Evolutionary conservation across 129 eudicot genomes (phyloP), one percentile per base, ranked within the genome.

Genomic region (Flaveria brownii): DNA sequence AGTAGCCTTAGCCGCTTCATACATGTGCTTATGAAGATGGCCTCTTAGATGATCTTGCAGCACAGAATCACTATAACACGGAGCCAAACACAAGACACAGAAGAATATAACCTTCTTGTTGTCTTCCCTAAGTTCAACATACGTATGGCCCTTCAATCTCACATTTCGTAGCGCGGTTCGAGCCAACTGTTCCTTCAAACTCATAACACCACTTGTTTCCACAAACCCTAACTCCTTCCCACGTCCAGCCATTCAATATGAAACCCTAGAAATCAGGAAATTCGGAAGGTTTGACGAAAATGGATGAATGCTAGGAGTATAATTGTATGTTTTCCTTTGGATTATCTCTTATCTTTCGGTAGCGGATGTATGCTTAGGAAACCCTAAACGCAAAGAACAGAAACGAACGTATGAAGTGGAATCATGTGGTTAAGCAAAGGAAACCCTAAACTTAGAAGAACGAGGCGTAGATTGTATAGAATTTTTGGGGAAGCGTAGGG

Each of bases 81-180:
- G 97, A 14, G 96, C 81, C 77, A 85, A 68, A 75, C 99, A 94
- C 82, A 94, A 47, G 0, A 88, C 87, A 66, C 99, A 94, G 83
- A 91, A 91, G 84, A 89, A 94, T 13, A 94, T 78, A 33, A 69
- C 71, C 86, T 81, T 86, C 85, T 91, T 91, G 62, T 91, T 93
- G 66, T 89, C 99, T 83, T 87, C 91, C 83, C 97, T 89, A 39
- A 91, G 89, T 78, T 94, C 99, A 42, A 94, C 77, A 80, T 87
- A 94, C 0, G 84, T 82, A 79, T 94, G 97, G 18, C 99, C 99
- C 64, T 91, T 82, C 57, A 70, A 79, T 79, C 90, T 78, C 64
- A 94, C 94, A 78, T 86, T 84, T 22, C 84, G 81, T 23, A 91
- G 81, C 9, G 90, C 86, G 22, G 82, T 85, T 72, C 82, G 81